Base-by-base conservation (phyloP, 2,329 filamentous ascomycete species). In the Chaetomium olivaceum region DNA sequence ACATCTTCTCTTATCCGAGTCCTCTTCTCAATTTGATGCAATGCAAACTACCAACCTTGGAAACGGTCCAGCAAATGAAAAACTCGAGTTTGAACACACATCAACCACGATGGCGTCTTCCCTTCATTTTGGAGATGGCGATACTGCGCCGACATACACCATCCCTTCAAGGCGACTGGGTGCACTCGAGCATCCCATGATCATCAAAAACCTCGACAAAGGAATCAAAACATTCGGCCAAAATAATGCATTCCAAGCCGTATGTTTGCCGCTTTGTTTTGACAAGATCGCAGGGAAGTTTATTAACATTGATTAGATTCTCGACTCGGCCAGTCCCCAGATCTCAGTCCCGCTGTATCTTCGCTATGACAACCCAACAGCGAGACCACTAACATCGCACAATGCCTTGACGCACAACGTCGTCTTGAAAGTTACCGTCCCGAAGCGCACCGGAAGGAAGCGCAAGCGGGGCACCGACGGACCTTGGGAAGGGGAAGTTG, bases 401-500 rank as follows among this genome's bases (percentile, higher is more conserved):
- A 91, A 89, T 74, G 86, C 89, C 36, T 80, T 86, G 23, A 91
- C 92, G 11, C 91, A 93, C 74, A 96, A 97, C 74, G 80, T 98
- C 23, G 83, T 98, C 23, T 82, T 99, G 61, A 93, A 93, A 75
- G 84, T 99, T 63, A 93, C 90, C 0, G 87, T 98, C 0, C 94
- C 95, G 0, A 95, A 89, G 76, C 83, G 92, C 63, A 97, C 93
- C 2, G 93, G 93, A 3, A 86, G 92, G 67, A 96, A 91, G 77
- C 86, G 93, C 65, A 97, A 93, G 79, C 84, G 89, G 71, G 93
- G 92, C n/a, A 87, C 87, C 5, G 76, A 88, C 63, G 89, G 83
- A 4, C 87, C 89, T 0, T 94, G 87, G 74, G 78, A 82, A 50
- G 82, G 82, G 3, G 78, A 81, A 59, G 43, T 77, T 5, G 73